Evolutionary conservation across 768 basidiomycete genomes (phyloP), one percentile per base, ranked within the genome.

Genomic region (Rickenella mellea): DNA sequence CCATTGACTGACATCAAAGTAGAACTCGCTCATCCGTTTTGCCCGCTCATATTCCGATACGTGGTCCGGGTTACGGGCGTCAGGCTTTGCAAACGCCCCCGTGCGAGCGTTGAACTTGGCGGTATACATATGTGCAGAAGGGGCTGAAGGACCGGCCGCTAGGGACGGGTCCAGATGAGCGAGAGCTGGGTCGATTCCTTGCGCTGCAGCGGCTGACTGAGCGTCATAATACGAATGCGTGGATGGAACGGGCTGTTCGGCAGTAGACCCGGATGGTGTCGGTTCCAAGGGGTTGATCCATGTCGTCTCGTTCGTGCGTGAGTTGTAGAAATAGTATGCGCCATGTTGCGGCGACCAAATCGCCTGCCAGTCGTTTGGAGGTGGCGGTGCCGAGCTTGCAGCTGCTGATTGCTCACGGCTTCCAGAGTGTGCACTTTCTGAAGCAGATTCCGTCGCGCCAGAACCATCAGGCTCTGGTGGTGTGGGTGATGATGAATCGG

Each of bases 291-390:
- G 87, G 53, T 90, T 90, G 22, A 66, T 64, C 88, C 88, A 90
- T 2, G 87, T 90, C 14, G 87, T 90, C 63, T 89, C 77, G 41
- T 80, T 68, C 0, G 87, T 88, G 46, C 63, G 58, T 8, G 76
- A 44, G 60, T 89, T 91, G 70, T 71, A 84, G 66, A 89, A 91
- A 60, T 91, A 91, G 63, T 91, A 91, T 8, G 83, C 70, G 59
- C 74, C 83, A 65, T 85, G 76, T 47, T 79, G 68, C 1, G 84
- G 75, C 1, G 86, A 79, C 63, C 71, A 90, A 24, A 91, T 71
- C 27, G 87, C 87, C 59, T 89, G 88, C 87, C 88, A 90, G 21
- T 72, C 61, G 41, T 55, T 53, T 14, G 51, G 53, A 15, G 56
- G 55, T 41, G 55, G 51, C 50, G 25, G 51, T 42, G 40, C 38